Percentiles rank a stretch among this genome's conserved stretches.
Conservation (phyloP, 31 red algal species). For the Bonnemaisonia californica region DNA sequence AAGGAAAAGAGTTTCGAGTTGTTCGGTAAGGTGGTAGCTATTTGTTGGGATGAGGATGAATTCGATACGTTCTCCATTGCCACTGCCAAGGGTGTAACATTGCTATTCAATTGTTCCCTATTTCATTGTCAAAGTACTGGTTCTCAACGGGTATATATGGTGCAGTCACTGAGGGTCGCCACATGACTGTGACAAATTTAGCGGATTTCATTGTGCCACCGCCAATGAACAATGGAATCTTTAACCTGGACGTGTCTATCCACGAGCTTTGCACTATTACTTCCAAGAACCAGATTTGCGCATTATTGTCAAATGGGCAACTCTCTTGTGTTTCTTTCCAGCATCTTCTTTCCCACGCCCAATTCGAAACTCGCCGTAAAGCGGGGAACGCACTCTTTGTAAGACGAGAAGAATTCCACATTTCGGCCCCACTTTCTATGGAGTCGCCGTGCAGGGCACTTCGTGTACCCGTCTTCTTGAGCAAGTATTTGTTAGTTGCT, state of each 20-base stretch:
- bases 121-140: not conserved
- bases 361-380: not conserved
- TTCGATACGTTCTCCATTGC: slow-evolving; percentile 13
- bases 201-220: slow-evolving; percentile 29
- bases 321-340: not conserved
- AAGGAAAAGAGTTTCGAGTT: slow-evolving; percentile 26
- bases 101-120: not conserved
- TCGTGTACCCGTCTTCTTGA: not conserved
- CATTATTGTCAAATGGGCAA: slow-evolving; percentile 21
- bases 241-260: slow-evolving; percentile 14
- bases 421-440: too few species aligned
- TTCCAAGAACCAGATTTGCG: not conserved
- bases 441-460: too few species aligned
- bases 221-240: slow-evolving; percentile 39
- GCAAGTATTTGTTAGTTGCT: not conserved
- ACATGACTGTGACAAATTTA: slow-evolving; percentile 41
- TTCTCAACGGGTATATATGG: not conserved
- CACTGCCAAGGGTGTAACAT: not conserved
- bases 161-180: slow-evolving; percentile 32
- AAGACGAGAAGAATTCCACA: too few species aligned
- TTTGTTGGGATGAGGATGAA: slow-evolving; percentile 59
- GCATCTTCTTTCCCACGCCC: not conserved
- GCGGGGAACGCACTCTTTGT: not conserved
- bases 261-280: slow-evolving; percentile 8
- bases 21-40: not conserved